Evolutionary conservation across 345 rosid species (phyloP).

Genomic region (Eucalyptus dawsonii): DNA sequence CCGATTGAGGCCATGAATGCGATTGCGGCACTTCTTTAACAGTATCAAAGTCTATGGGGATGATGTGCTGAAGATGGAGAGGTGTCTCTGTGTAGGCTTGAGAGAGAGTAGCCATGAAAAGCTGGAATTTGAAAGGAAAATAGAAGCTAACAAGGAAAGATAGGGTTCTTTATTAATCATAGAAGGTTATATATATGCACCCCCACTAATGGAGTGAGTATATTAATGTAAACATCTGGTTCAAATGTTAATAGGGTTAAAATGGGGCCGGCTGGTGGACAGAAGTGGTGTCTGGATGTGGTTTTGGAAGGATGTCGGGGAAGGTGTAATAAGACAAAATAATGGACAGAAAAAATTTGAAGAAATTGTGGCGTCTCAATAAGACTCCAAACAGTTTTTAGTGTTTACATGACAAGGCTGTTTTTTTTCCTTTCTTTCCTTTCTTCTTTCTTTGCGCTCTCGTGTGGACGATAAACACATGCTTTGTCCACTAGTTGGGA

Average conservation of each 20-base stretch:
- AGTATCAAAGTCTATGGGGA: slow-evolving; percentile 45
- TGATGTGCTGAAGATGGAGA: slow-evolving; percentile 28
- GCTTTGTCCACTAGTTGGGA: neutral
- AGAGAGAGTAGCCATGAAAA: slow-evolving; percentile 21
- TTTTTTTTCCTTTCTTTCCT: neutral
- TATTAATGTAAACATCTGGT: neutral
- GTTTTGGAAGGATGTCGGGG: slow-evolving; percentile 9
- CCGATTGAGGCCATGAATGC: slow-evolving; percentile 22
- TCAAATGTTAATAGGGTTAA: neutral
- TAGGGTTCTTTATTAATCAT: neutral
- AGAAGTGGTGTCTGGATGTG: slow-evolving; percentile 5
- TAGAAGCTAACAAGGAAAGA: neutral
- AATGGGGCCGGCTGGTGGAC: neutral
- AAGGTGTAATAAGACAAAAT: slow-evolving; percentile 3
- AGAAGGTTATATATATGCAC: neutral
- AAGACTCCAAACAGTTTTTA: neutral
- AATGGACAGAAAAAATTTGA: neutral
- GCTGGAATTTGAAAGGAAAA: neutral
- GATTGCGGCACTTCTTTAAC: slow-evolving; percentile 37
- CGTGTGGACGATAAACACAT: neutral
- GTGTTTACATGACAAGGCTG: neutral
- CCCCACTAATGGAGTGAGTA: neutral
- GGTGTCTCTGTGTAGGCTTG: slow-evolving; percentile 40
- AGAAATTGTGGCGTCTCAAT: slow-evolving; percentile 13
- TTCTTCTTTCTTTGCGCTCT: neutral